A percentile compares a stretch with the other conserved stretches of the same genome.
These are phyloP conservation scores for Amanita subjunquillea DNA, from an alignment of 768 basidiomycete species.

Conservation along the genomic window DNA sequence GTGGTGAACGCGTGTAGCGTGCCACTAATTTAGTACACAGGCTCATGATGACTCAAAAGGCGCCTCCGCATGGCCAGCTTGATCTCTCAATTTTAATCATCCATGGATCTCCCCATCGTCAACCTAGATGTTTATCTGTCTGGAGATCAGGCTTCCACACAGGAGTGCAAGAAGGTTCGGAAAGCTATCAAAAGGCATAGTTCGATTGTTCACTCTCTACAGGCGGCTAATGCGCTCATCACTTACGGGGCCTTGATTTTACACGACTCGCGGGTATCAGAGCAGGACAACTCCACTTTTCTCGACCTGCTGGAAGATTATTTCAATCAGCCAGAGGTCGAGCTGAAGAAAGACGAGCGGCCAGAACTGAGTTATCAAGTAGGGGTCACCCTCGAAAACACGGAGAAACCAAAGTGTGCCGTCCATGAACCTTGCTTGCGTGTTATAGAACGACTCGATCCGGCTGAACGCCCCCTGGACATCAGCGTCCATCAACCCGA, in stretches of 20 bases:
- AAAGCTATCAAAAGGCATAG: neutral
- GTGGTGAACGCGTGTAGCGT: neutral
- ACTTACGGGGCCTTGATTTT: slow-evolving; percentile 81
- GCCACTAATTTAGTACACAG: slow-evolving; percentile 1
- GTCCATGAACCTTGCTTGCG: slow-evolving; percentile 73
- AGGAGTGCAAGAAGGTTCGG: slow-evolving; percentile 60
- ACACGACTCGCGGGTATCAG: slow-evolving; percentile 76
- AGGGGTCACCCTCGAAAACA: slow-evolving; percentile 93
- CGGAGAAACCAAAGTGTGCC: slow-evolving; percentile 84
- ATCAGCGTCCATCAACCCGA: slow-evolving; percentile 73
- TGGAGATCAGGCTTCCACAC: slow-evolving; percentile 29
- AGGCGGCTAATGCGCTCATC: slow-evolving; percentile 79
- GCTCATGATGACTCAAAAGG: neutral
- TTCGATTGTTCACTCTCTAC: neutral
- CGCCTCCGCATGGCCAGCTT: neutral
- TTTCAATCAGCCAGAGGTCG: slow-evolving; percentile 60
- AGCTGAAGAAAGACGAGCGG: slow-evolving; percentile 65
- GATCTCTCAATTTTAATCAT: neutral
- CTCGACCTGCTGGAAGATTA: slow-evolving; percentile 92
- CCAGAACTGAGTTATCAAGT: slow-evolving; percentile 88
- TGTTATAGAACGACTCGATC: slow-evolving; percentile 70
- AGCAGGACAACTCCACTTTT: slow-evolving; percentile 72
- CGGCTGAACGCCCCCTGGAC: slow-evolving; percentile 78
- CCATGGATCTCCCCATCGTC: slow-evolving; percentile 58
- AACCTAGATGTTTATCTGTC: slow-evolving; percentile 67